Base-by-base conservation (phyloP, 169 alveolate genomes). In the Babesia microti region DNA sequence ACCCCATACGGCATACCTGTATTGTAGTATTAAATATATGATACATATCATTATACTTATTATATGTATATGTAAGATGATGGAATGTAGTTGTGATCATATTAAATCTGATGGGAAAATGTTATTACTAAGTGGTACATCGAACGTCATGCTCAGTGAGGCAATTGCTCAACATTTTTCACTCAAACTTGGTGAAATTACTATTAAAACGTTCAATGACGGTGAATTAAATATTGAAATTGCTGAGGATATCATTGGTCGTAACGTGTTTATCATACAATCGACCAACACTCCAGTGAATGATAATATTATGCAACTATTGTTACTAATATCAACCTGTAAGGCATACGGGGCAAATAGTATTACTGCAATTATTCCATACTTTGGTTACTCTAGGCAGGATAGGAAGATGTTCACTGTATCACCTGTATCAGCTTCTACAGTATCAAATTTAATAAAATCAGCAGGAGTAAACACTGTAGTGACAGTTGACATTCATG, bases 251-350 rank as follows among this genome's bases (percentile, higher is more conserved):
- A 79, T 91, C 40, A 49, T 91, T 36, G 97, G 97, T 22, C 81
- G 85, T 44, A 93, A 94, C 51, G 88, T 89, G n/a, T 86, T 80
- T 65, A 71, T 94, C 41, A 78, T 94, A 21, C 92, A 93, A 56
- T 91, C 98, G 1, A 94, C 98, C 3, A 89, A 91, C 42, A 89
- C 97, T 9, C 98, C 98, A 11, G 98, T 88, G 1, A 91, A 91
- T 70, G 97, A 92, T 29, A 83, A 87, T 57, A 61, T 94, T 6
- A 70, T 94, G 88, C 98, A 94, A 76, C 79, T 94, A 21, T 65
- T 94, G 18, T 63, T 94, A 18, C 83, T 90, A 89, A 86, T 94
- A n/a, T 81, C 96, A 6, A 90, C 98, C 0, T 76, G 90, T 52
- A 83, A 94, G 44, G 79, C 97, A 60, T 88, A 97, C 0, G 87